phyloP scores from a whole-genome alignment of 257 asterid species.

The Craterostigma plantagineum region DNA sequence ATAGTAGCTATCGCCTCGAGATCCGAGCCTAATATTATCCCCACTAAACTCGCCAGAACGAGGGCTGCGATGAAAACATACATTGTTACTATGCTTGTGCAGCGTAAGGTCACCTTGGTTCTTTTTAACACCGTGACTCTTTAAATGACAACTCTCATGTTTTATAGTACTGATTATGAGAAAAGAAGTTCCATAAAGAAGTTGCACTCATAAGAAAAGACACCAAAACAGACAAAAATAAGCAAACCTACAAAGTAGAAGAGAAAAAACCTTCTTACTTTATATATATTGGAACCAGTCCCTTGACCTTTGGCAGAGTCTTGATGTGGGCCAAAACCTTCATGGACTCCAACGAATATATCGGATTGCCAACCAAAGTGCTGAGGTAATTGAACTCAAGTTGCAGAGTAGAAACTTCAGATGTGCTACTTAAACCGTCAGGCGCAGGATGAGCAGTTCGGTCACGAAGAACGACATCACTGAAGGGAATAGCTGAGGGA shows the following conservation, averaged over 20 bases:
- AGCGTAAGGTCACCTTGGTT: too few relatives aligned
- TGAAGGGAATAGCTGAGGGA: constrained; percentile 66
- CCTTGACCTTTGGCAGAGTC: constrained; percentile 71
- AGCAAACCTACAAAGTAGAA: constrained; percentile 1
- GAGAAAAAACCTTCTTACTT: constrained; percentile 23
- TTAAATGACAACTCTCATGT: too few relatives aligned
- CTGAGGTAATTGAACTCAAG: constrained; percentile 93
- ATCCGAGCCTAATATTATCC: constrained; percentile 86
- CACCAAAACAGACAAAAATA: background rate
- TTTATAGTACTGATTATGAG: too few relatives aligned
- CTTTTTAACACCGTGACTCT: too few relatives aligned
- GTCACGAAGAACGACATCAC: constrained; percentile 65
- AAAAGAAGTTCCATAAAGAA: too few relatives aligned
- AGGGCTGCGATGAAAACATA: constrained; percentile 54
- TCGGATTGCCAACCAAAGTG: constrained; percentile 61
- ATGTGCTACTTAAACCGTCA: constrained; percentile 90
- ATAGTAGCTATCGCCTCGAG: constrained; percentile 96
- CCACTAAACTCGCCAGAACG: constrained; percentile 72
- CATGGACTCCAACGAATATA: constrained; percentile 70
- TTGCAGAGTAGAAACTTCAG: constrained; percentile 82
- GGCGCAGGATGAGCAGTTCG: constrained; percentile 84
- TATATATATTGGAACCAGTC: constrained; percentile 87
- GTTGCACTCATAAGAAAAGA: background rate
- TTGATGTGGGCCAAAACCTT: constrained; percentile 77
- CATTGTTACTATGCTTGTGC: background rate